Evolutionary conservation across 306 rosid genomes (phyloP).

Genomic region (Carpinus viminea): DNA sequence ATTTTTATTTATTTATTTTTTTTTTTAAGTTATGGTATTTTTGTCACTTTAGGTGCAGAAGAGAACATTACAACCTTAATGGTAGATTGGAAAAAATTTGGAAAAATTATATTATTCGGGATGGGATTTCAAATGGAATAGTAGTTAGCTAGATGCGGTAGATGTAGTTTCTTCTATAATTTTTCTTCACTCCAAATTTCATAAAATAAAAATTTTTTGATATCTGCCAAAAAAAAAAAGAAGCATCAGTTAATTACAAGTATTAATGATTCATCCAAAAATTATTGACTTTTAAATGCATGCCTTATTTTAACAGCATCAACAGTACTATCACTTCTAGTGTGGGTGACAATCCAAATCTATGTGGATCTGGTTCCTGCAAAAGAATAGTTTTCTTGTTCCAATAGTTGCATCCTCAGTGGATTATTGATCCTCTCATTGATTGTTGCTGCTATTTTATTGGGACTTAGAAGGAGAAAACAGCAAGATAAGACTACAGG

Average conservation of each 20-base stretch:
- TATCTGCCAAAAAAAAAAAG: too few relatives aligned
- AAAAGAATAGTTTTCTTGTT: conserved; percentile 24
- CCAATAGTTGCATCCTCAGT: conserved; percentile 43
- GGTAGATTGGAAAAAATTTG: too few relatives aligned
- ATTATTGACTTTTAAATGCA: not conserved
- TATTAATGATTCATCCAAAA: not conserved
- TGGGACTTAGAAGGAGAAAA: conserved; percentile 21
- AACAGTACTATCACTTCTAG: conserved; percentile 24
- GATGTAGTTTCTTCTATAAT: too few relatives aligned
- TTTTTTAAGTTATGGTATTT: too few relatives aligned
- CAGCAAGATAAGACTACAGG: not conserved
- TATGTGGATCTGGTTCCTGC: conserved; percentile 33
- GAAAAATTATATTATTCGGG: too few relatives aligned
- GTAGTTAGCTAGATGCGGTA: too few relatives aligned
- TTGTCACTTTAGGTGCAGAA: too few relatives aligned
- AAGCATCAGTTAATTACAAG: too few relatives aligned
- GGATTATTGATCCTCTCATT: conserved; percentile 40
- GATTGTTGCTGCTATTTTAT: conserved; percentile 25
- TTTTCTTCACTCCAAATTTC: not conserved
- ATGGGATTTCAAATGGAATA: too few relatives aligned
- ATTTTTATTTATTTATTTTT: too few relatives aligned
- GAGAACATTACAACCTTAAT: too few relatives aligned
- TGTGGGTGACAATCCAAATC: conserved; percentile 37
- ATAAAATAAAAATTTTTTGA: too few relatives aligned
- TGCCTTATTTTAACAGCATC: not conserved